phyloP scores from a whole-genome alignment of 2,329 filamentous ascomycete species.

The Colletotrichum eremochloae region DNA sequence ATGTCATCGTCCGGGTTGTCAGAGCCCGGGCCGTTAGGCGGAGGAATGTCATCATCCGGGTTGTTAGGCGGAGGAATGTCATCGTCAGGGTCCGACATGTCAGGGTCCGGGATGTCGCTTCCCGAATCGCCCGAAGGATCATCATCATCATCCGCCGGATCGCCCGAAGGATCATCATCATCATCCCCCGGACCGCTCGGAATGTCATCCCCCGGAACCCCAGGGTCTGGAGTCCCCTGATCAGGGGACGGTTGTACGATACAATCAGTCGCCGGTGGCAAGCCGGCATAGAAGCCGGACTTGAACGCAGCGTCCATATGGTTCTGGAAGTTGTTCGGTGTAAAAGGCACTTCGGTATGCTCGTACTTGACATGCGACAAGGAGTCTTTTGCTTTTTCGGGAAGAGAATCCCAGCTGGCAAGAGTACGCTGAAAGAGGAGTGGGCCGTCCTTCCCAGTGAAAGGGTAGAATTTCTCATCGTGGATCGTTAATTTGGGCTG shows the following conservation, averaged over 20 bases:
- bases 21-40: no score
- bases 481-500: background rate
- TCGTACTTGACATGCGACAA: slow-evolving; percentile 2
- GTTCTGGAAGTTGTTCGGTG: background rate
- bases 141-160: no score
- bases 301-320: slow-evolving; percentile 7
- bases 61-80: no score
- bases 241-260: background rate
- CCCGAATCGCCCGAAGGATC: no score
- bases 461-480: background rate
- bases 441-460: background rate
- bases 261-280: background rate
- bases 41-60: no score
- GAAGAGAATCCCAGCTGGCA: slow-evolving; percentile 2
- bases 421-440: slow-evolving; percentile 5
- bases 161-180: no score
- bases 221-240: no score
- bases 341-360: background rate
- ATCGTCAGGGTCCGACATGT: no score
- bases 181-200: no score
- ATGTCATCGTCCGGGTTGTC: no score
- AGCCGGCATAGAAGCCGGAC: background rate
- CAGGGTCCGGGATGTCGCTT: no score
- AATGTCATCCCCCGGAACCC: no score
- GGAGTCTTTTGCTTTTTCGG: background rate